A percentile compares a stretch with the other conserved stretches of the same genome.
Evolutionary conservation across 139 green algal genomes (phyloP).

Genomic region (Chlamydomonas asymmetrica): DNA sequence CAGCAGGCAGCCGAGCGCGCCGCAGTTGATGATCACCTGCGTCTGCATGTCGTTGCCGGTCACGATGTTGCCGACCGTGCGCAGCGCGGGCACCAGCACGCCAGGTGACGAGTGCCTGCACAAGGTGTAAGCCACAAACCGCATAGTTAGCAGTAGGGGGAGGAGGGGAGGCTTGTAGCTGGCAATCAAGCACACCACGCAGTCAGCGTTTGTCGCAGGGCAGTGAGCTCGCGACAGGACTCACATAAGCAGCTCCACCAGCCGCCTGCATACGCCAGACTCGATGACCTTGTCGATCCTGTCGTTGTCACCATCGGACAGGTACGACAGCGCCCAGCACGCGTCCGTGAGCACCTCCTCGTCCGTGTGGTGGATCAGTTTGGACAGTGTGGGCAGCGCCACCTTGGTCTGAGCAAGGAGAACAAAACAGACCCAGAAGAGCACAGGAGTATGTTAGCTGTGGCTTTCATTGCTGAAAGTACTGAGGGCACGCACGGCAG

Average conservation of each 20-base stretch:
- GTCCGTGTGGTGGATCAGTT: conserved; percentile 91
- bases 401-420: conserved; percentile 61
- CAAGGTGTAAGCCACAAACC: background rate
- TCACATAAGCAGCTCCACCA: conserved; percentile 83
- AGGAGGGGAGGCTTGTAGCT: background rate
- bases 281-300: conserved; percentile 99
- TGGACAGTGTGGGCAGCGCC: conserved; percentile 88
- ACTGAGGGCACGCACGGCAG: too few relatives aligned
- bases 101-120: conserved; percentile 57
- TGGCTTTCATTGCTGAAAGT: background rate
- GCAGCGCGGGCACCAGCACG: conserved; percentile 96
- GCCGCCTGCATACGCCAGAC: conserved; percentile 85
- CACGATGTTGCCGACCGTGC: conserved; percentile 99
- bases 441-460: background rate
- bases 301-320: conserved; percentile 98
- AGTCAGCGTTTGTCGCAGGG: background rate
- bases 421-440: background rate
- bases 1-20: conserved; percentile 91
- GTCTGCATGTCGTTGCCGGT: conserved; percentile 98
- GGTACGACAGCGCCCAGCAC: conserved; percentile 98
- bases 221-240: conserved; percentile 9
- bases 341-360: conserved; percentile 99
- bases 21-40: conserved; percentile 97
- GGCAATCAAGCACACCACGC: conserved; percentile 5
- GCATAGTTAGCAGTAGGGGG: background rate